Conservation (phyloP, 1,284 basidiomycete genomes). For the Schizophyllum amplum region DNA sequence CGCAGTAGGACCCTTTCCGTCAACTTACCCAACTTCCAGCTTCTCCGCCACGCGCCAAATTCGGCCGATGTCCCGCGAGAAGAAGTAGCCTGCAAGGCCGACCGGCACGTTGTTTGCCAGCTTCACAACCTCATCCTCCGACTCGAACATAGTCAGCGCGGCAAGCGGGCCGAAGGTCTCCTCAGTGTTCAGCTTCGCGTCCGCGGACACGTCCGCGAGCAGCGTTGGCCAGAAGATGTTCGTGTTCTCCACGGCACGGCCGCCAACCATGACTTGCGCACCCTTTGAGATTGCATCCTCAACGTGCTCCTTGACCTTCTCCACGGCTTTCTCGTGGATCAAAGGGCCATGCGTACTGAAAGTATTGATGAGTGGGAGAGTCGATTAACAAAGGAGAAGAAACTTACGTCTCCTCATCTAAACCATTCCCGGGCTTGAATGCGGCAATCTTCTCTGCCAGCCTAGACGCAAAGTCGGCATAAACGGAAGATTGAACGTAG, state of each 20-base stretch:
- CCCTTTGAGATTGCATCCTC: conserved; percentile 79
- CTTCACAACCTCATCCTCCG: conserved; percentile 86
- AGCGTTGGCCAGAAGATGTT: conserved; percentile 87
- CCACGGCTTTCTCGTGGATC: conserved; percentile 80
- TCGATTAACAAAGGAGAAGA: not conserved
- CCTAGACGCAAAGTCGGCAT: conserved; percentile 79
- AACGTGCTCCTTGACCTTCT: conserved; percentile 86
- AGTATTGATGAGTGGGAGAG: not conserved
- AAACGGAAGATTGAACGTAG: conserved; percentile 79
- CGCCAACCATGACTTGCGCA: conserved; percentile 85
- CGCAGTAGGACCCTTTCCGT: not conserved
- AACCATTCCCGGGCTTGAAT: conserved; percentile 90
- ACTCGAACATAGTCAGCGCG: conserved; percentile 77
- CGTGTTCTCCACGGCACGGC: conserved; percentile 54
- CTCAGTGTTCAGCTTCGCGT: conserved; percentile 59
- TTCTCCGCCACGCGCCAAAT: conserved; percentile 98
- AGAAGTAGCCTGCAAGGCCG: conserved; percentile 93
- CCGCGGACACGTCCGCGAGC: conserved; percentile 75
- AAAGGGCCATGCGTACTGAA: conserved; percentile 87
- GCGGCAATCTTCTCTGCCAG: conserved; percentile 78
- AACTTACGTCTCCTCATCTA: conserved; percentile 70
- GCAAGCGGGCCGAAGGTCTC: conserved; percentile 90
- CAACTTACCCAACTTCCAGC: conserved; percentile 74
- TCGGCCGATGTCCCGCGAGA: conserved; percentile 81
- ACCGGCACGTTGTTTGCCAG: conserved; percentile 81